Percentiles rank a stretch among this genome's conserved stretches.
Conservation (phyloP, 352 stramenopile species). For the Phytophthora lateralis region DNA sequence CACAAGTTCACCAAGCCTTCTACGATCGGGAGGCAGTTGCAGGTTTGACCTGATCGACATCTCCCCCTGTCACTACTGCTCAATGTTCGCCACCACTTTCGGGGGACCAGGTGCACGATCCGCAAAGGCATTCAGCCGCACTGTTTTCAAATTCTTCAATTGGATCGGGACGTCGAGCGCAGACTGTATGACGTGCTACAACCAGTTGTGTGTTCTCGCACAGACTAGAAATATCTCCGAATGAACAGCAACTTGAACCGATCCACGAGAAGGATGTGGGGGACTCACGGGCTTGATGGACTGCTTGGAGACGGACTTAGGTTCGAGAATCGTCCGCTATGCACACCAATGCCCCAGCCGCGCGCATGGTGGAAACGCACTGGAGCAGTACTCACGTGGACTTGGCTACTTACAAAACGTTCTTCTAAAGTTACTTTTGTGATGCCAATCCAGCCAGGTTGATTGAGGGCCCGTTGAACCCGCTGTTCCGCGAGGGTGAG, state of each 20-base stretch:
- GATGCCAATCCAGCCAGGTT: not conserved
- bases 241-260: not conserved
- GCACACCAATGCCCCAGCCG: not conserved
- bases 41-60: too few species aligned
- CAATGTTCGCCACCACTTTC: too few species aligned
- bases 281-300: constrained; percentile 23
- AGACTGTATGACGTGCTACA: constrained; percentile 33
- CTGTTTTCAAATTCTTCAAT: too few species aligned
- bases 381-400: constrained; percentile 31
- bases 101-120: too few species aligned
- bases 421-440: constrained; percentile 33
- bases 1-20: too few species aligned
- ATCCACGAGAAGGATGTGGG: constrained; percentile 31
- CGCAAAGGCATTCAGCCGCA: too few species aligned
- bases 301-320: constrained; percentile 8
- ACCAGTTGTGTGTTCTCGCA: constrained; percentile 24
- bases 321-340: constrained; percentile 24
- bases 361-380: constrained; percentile 30
- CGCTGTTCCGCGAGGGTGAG: too few species aligned
- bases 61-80: too few species aligned
- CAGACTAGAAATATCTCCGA: constrained; percentile 12
- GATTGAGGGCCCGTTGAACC: too few species aligned
- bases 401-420: constrained; percentile 20
- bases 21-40: too few species aligned
- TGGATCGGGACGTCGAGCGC: constrained; percentile 34